A percentile compares a stretch with the other conserved stretches of the same genome.
Conservation (phyloP, 441 rosid genomes). For the Biscutella laevigata region DNA sequence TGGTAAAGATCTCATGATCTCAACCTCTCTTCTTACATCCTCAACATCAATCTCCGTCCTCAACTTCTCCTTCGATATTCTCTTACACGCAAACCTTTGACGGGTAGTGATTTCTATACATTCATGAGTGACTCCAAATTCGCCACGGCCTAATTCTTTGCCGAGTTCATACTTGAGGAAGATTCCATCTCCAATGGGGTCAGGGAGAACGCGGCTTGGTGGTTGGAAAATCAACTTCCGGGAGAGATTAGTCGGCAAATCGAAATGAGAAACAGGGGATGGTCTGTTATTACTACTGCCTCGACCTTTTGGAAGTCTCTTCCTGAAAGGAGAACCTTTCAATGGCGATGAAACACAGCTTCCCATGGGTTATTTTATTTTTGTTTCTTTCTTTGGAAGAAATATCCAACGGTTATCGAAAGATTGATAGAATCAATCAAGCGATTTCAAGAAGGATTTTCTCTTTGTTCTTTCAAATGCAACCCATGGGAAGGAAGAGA, state of each 20-base stretch:
- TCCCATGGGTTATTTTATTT: slow-evolving; percentile 43
- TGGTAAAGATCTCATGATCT: slow-evolving; percentile 71
- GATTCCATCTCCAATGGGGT: slow-evolving; percentile 39
- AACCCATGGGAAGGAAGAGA: slow-evolving; percentile 34
- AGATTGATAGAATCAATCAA: too few relatives aligned
- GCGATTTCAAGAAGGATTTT: too few relatives aligned
- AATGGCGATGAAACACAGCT: slow-evolving; percentile 54
- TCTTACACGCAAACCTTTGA: slow-evolving; percentile 60
- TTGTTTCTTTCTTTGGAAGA: too few relatives aligned
- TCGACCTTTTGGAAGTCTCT: slow-evolving; percentile 23
- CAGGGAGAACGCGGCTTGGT: slow-evolving; percentile 34
- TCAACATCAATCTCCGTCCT: slow-evolving; percentile 73
- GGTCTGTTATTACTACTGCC: slow-evolving; percentile 19
- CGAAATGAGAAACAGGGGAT: slow-evolving; percentile 21
- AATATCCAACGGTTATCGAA: too few relatives aligned
- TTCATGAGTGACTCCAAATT: slow-evolving; percentile 69
- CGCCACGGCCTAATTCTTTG: slow-evolving; percentile 72
- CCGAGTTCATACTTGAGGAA: slow-evolving; percentile 42
- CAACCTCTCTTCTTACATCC: slow-evolving; percentile 84
- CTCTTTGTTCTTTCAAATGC: slow-evolving; percentile 7
- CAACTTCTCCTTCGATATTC: slow-evolving; percentile 68
- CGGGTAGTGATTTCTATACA: slow-evolving; percentile 42
- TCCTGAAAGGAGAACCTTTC: slow-evolving; percentile 28
- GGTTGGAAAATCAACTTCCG: slow-evolving; percentile 22
- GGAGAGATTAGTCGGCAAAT: slow-evolving; percentile 20